Conservation (phyloP, 2,329 filamentous ascomycete genomes). For the Drechslerella stenobrocha region DNA sequence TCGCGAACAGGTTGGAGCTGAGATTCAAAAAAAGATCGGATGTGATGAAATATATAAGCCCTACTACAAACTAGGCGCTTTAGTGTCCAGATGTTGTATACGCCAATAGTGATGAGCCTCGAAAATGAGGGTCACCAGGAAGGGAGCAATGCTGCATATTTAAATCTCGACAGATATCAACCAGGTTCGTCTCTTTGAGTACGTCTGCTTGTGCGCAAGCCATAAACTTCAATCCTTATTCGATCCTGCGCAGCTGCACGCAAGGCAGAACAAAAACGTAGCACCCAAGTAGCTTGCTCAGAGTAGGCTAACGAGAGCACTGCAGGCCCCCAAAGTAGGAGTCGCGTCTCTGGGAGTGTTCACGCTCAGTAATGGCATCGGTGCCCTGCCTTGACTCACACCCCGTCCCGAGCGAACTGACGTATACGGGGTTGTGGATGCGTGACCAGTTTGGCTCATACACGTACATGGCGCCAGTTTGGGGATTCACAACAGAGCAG, state of each 20-base stretch:
- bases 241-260: constrained; percentile 40
- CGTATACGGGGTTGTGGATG: constrained; percentile 40
- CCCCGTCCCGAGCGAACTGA: constrained; percentile 35
- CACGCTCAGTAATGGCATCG: constrained; percentile 38
- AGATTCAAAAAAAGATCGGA: constrained; percentile 28
- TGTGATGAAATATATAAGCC: constrained; percentile 23
- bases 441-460: constrained; percentile 47
- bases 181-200: constrained; percentile 10
- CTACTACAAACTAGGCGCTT: constrained; percentile 1
- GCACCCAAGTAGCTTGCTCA: constrained; percentile 36
- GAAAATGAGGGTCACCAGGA: constrained; percentile 42
- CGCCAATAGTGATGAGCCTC: constrained; percentile 33
- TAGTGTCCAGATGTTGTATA: constrained; percentile 28
- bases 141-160: constrained; percentile 41
- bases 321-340: constrained; percentile 14
- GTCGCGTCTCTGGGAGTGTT: constrained; percentile 44
- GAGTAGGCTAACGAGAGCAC: no score
- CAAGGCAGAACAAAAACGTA: constrained; percentile 48
- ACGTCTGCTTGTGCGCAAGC: constrained; percentile 35
- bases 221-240: constrained; percentile 35
- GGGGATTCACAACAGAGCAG: constrained; percentile 31
- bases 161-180: constrained; percentile 24
- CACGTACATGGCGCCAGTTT: constrained; percentile 40
- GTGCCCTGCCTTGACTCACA: constrained; percentile 46
- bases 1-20: constrained; percentile 15